Conservation (phyloP, 2,329 filamentous ascomycete species). For the Hypoxylon sp. region DNA sequence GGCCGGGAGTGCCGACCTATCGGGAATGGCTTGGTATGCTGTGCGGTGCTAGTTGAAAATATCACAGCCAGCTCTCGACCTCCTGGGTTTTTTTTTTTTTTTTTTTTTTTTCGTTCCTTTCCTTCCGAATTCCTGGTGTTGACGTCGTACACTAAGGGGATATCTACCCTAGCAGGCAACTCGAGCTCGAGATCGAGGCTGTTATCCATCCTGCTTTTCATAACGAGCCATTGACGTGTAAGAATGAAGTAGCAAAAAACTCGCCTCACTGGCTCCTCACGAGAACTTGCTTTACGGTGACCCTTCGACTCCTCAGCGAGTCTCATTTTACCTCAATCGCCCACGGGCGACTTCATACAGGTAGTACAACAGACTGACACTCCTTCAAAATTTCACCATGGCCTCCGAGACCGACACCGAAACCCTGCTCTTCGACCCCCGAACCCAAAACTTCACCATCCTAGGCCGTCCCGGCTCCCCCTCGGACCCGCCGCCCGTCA, state of each 20-base stretch:
- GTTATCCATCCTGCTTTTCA: not conserved
- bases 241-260: not conserved
- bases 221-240: not conserved
- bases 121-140: slow-evolving; percentile 2
- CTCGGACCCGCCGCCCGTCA: slow-evolving; percentile 10
- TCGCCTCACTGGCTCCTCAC: not conserved
- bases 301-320: not conserved
- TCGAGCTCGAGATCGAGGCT: not conserved
- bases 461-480: slow-evolving; percentile 31
- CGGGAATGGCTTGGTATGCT: not conserved
- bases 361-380: not conserved
- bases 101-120: not conserved
- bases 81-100: not conserved
- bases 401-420: no score
- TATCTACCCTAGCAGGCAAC: not conserved
- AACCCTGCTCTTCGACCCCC: no score
- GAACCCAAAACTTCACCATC: slow-evolving; percentile 45
- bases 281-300: not conserved
- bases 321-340: no score
- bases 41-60: not conserved
- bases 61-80: not conserved
- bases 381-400: not conserved
- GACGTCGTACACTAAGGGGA: not conserved
- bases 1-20: slow-evolving; percentile 6
- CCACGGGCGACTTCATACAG: no score